phyloP scores from a whole-genome alignment of 208 protist species.

The Phytomonas sp. region DNA sequence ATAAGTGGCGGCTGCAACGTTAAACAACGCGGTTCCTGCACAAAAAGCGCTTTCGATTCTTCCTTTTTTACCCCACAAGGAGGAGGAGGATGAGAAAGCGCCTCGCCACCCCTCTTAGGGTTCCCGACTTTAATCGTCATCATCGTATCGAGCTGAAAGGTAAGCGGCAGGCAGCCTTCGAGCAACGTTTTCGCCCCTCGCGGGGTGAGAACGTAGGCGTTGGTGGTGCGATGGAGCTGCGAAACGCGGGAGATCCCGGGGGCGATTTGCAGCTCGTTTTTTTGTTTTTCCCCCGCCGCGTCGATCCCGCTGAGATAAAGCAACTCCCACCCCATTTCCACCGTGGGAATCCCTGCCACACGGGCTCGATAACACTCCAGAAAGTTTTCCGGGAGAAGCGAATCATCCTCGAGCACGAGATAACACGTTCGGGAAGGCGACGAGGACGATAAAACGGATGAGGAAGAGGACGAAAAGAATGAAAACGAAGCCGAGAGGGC shows the following conservation, averaged over 20 bases:
- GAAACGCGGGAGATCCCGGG: constrained; percentile 58
- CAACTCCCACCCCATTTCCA: constrained; percentile 48
- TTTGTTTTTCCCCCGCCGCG: constrained; percentile 19
- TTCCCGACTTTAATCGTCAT: constrained; percentile 69
- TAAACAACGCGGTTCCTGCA: constrained; percentile 55
- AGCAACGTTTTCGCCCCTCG: constrained; percentile 51
- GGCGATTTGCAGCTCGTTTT: constrained; percentile 9
- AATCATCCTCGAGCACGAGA: constrained; percentile 54
- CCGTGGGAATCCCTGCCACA: constrained; percentile 25
- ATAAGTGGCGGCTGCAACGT: constrained; percentile 80
- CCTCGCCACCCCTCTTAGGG: no score
- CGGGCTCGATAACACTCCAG: constrained; percentile 19
- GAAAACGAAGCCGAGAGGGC: constrained; percentile 11
- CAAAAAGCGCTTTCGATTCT: constrained; percentile 32
- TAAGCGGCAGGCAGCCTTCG: constrained; percentile 51
- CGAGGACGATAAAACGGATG: background rate
- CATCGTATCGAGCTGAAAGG: constrained; percentile 78
- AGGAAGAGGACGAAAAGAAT: background rate
- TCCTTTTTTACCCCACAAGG: no score
- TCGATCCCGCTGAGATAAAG: constrained; percentile 82
- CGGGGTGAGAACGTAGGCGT: constrained; percentile 62
- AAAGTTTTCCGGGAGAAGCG: constrained; percentile 34
- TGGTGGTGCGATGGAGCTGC: constrained; percentile 81
- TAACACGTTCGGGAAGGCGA: background rate
- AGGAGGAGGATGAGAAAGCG: no score